Base-by-base conservation (phyloP, 108 stramenopile genomes). In the Cyclotella baltica region DNA sequence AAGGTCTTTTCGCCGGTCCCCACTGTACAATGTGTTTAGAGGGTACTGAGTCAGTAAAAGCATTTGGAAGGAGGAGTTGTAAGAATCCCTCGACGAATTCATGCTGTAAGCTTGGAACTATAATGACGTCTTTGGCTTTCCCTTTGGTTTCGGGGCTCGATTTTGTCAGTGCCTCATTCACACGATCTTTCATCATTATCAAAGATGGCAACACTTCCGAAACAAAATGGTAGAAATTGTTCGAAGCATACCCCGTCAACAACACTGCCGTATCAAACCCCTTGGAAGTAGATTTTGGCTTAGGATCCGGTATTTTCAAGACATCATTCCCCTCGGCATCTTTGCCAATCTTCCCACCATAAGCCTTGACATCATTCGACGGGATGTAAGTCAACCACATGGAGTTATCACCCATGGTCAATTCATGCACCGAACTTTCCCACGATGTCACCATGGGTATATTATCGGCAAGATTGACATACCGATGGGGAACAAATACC, bases 21-120 rank as follows among this genome's bases (percentile, higher is more conserved):
- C 75, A 76, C 25, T 67, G 53, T 11, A 76, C 55, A 31, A 76
- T 46, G 2, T 76, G 0, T 13, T 55, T 55, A n/a, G 46, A 56
- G 13, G 59, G 23, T 34, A 18, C 25, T 34, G 57, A 65, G 20
- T 59, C 22, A 16, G 47, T 36, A 28, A 22, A 52, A 20, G 56
- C 55, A 40, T 64, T 58, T 20, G 75, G 75, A 16, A 76, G 38
- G 2, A 76, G 35, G 10, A 76, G 56, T 31, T 40, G 51, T 25
- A 76, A 47, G 37, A 76, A 76, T 33, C 75, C 75, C 8, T 67
- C 66, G n/a, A 67, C 75, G 59, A 67, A 76, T 4, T 76, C 75
- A 31, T 76, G 37, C n/a, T 58, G 66, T 16, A 76, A 47, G 18
- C 64, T 76, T 56, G 64, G 75, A 33, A 76, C 57, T 58, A 76